A percentile compares a stretch with the other conserved stretches of the same genome.
These are phyloP conservation scores for Fusarium falciforme DNA, from an alignment of 2,329 filamentous ascomycete species.

Conservation along the genomic window DNA sequence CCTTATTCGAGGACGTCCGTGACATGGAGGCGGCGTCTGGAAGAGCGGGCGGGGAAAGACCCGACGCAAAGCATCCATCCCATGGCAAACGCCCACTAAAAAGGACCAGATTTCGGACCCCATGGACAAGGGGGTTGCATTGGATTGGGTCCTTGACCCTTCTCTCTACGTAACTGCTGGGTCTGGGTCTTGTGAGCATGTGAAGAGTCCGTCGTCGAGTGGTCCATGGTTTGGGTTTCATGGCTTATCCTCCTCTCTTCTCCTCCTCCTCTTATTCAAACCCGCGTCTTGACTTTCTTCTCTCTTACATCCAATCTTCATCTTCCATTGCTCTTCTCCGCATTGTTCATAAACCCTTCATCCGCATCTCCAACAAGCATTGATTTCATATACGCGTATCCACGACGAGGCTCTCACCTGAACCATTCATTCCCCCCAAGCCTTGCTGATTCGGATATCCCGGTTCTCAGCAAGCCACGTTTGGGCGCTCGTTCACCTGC, in stretches of 20 bases:
- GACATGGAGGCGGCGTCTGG: neutral
- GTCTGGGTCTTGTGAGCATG: slow-evolving; percentile 39
- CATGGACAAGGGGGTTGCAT: slow-evolving; percentile 20
- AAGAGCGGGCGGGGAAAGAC: slow-evolving; percentile 22
- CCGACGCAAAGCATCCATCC: neutral
- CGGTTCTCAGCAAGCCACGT: slow-evolving; percentile 33
- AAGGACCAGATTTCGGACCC: neutral
- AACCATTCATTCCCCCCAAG: neutral
- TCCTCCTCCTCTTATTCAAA: slow-evolving; percentile 11
- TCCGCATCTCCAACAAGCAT: neutral
- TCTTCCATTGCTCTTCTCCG: neutral
- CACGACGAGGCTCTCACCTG: neutral
- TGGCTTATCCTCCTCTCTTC: slow-evolving; percentile 3
- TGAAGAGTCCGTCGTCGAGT: slow-evolving; percentile 22
- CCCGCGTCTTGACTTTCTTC: neutral
- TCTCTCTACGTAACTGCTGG: slow-evolving; percentile 33
- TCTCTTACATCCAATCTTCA: neutral
- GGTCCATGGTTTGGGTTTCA: slow-evolving; percentile 11
- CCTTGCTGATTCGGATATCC: slow-evolving; percentile 26
- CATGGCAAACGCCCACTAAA: neutral
- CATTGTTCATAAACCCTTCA: neutral
- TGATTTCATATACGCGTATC: neutral
- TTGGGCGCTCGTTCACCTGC: slow-evolving; percentile 23
- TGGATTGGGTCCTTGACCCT: slow-evolving; percentile 4
- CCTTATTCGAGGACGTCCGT: neutral